Conservation (phyloP, 2,329 filamentous ascomycete species). For the Ophiostoma ips region DNA sequence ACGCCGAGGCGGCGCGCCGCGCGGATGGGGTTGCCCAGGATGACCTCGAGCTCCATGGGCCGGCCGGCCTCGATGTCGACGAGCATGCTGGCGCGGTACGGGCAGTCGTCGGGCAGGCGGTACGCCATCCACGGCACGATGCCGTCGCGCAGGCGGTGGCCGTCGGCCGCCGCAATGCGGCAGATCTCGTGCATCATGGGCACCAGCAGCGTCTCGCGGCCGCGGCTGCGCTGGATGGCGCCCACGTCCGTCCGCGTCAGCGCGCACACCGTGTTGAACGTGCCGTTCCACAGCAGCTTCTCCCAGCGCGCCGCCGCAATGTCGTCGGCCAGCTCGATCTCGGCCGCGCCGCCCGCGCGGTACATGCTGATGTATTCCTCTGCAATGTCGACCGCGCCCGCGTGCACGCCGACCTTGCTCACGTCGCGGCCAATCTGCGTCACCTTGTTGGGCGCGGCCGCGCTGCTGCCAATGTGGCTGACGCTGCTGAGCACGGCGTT, state of each 20-base stretch:
- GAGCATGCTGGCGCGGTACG: conserved; percentile 43
- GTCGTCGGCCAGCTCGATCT: conserved; percentile 7
- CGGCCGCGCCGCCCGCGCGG: conserved; percentile 8
- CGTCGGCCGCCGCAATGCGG: conserved; percentile 20
- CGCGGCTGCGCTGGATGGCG: conserved; percentile 13
- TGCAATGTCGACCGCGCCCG: not conserved
- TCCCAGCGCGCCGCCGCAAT: conserved; percentile 12
- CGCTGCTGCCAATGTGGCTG: conserved; percentile 12
- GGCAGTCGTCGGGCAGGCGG: conserved; percentile 18
- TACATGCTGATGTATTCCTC: conserved; percentile 2
- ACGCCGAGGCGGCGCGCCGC: conserved; percentile 48
- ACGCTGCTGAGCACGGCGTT: conserved; percentile 12
- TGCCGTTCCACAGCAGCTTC: conserved; percentile 14
- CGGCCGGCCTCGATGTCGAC: conserved; percentile 54
- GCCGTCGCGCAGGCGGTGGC: conserved; percentile 16
- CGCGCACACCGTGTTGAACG: conserved; percentile 14
- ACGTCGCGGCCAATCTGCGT: conserved; percentile 10
- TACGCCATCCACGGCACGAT: conserved; percentile 19
- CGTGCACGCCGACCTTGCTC: conserved; percentile 10
- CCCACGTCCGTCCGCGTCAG: conserved; percentile 11
- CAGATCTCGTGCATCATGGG: conserved; percentile 24
- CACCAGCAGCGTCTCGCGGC: conserved; percentile 16
- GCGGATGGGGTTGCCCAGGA: conserved; percentile 54
- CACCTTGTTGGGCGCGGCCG: conserved; percentile 7
- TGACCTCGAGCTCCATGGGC: conserved; percentile 58